Conservation (phyloP, 306 rosid genomes). For the peach (Prunus persica) region DNA sequence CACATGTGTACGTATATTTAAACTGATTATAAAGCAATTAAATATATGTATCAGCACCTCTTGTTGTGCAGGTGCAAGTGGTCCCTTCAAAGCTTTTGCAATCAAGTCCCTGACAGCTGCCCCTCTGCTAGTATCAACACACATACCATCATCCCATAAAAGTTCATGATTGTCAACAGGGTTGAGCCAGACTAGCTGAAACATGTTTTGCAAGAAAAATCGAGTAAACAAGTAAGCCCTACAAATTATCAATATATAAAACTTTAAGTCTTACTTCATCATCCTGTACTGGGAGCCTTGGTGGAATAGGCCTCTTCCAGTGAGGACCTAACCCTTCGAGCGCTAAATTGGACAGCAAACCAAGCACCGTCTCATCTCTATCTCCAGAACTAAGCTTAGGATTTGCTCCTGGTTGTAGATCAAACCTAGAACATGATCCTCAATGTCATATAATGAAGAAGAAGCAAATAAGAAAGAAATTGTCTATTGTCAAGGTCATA, state of each 20-base stretch:
- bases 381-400: constrained; percentile 82
- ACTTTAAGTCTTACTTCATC: constrained; percentile 62
- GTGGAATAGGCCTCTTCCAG: constrained; percentile 94
- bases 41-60: constrained; percentile 50
- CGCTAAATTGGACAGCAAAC: constrained; percentile 70
- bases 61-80: constrained; percentile 84
- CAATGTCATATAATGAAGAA: constrained; percentile 16
- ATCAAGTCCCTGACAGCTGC: constrained; percentile 90
- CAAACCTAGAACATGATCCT: constrained; percentile 57
- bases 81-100: constrained; percentile 89
- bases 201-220: constrained; percentile 34
- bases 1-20: neutral
- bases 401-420: constrained; percentile 63
- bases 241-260: constrained; percentile 2
- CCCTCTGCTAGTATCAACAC: constrained; percentile 93
- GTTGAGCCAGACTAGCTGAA: constrained; percentile 99
- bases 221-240: constrained; percentile 25
- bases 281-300: constrained; percentile 77
- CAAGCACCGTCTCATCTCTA: constrained; percentile 71
- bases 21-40: neutral
- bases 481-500: constrained; percentile 36
- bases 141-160: constrained; percentile 93
- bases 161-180: constrained; percentile 83
- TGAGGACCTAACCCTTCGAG: constrained; percentile 77
- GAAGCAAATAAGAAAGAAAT: neutral